These are phyloP conservation scores for Candida tetrigidarum DNA, from an alignment of 1,139 yeast genomes.

Conservation along the genomic window DNA sequence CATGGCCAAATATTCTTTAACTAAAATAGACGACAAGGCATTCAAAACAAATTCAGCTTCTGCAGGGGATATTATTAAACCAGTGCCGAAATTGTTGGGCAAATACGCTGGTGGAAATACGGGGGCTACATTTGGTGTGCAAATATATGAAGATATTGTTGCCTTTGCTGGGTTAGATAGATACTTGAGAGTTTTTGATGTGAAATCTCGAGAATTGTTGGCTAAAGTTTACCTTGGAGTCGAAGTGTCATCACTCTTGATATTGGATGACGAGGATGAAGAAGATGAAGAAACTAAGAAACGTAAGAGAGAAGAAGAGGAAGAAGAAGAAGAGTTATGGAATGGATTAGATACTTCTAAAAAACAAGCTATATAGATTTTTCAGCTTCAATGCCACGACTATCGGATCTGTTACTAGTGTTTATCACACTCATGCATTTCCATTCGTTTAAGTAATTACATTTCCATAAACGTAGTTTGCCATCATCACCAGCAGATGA, in stretches of 20 bases:
- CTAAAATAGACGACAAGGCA: constrained; percentile 41
- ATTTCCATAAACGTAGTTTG: constrained; percentile 87
- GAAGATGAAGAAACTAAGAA: constrained; percentile 24
- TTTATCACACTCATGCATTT: constrained; percentile 90
- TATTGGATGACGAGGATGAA: constrained; percentile 54
- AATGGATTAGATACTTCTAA: constrained; percentile 32
- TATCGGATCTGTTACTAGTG: constrained; percentile 52
- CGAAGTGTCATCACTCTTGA: constrained; percentile 60
- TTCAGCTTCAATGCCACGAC: constrained; percentile 26
- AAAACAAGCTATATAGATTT: constrained; percentile 18
- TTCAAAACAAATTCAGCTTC: constrained; percentile 45
- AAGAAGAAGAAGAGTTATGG: constrained; percentile 44
- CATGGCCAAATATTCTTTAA: constrained; percentile 56
- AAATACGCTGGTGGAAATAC: constrained; percentile 50
- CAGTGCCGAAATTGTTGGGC: constrained; percentile 45
- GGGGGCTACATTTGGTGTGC: constrained; percentile 45
- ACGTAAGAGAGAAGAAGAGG: constrained; percentile 30
- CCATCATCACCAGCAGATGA: constrained; percentile 98
- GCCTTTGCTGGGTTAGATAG: constrained; percentile 85
- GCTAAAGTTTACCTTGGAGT: constrained; percentile 80
- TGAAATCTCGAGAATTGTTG: constrained; percentile 56
- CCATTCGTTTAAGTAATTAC: constrained; percentile 83
- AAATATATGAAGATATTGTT: constrained; percentile 29
- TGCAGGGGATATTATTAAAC: constrained; percentile 45
- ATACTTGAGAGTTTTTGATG: constrained; percentile 76